phyloP scores from a whole-genome alignment of 805 yeast species.

The Starmerella asiatica region DNA sequence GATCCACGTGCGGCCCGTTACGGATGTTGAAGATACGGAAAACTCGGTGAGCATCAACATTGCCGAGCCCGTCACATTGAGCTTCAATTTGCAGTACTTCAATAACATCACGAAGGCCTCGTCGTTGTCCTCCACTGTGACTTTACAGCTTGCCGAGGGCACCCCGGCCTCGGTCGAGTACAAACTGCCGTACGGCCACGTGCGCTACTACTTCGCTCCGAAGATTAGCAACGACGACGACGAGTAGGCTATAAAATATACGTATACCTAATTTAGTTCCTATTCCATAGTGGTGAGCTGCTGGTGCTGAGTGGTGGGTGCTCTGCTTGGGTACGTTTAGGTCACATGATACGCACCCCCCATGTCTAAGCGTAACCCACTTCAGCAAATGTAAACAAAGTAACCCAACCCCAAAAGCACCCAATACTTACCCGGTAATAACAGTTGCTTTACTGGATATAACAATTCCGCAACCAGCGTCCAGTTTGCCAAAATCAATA shows the following conservation, averaged over 20 bases:
- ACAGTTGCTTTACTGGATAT: too few relatives aligned
- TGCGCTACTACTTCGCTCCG: constrained; percentile 94
- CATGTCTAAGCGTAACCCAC: too few relatives aligned
- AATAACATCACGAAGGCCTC: constrained; percentile 87
- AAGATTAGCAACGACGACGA: constrained; percentile 62
- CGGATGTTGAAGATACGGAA: constrained; percentile 65
- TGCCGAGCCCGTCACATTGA: constrained; percentile 73
- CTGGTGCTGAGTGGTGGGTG: too few relatives aligned
- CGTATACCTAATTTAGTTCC: too few relatives aligned
- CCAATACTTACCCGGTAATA: too few relatives aligned
- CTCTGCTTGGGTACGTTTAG: too few relatives aligned
- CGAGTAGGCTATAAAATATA: constrained; percentile 43
- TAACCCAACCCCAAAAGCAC: too few relatives aligned
- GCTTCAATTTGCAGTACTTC: constrained; percentile 85
- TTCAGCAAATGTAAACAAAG: too few relatives aligned
- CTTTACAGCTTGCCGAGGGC: constrained; percentile 75
- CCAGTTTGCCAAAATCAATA: too few relatives aligned
- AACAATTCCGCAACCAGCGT: too few relatives aligned
- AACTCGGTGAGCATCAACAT: constrained; percentile 61
- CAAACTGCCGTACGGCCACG: constrained; percentile 78
- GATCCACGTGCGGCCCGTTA: constrained; percentile 70
- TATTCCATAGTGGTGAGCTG: too few relatives aligned
- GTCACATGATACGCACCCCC: too few relatives aligned
- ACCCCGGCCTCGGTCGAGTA: constrained; percentile 92
- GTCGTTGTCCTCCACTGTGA: constrained; percentile 57